A percentile compares a stretch with the other conserved stretches of the same genome.
These are phyloP conservation scores for Podila clonocystis DNA, from an alignment of 192 early-diverging fungal species.

Conservation along the genomic window DNA sequence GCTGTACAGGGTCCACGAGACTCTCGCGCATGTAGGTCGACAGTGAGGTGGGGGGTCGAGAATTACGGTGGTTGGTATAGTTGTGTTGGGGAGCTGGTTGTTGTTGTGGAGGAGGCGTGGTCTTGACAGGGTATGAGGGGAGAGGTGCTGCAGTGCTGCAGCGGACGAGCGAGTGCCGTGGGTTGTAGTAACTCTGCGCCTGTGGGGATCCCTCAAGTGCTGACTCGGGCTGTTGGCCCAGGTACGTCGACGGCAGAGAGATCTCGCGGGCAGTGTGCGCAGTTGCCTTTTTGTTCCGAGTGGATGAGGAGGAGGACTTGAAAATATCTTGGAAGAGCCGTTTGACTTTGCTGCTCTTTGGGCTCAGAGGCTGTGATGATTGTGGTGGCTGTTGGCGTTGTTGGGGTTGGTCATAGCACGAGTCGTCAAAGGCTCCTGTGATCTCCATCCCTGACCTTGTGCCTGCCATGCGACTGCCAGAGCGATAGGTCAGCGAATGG, in stretches of 20 bases:
- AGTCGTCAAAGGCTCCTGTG: neutral
- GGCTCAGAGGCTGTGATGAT: neutral
- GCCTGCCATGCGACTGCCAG: neutral
- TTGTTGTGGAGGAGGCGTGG: neutral
- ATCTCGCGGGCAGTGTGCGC: neutral
- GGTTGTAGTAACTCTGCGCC: neutral
- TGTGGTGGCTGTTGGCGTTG: neutral
- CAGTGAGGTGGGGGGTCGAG: neutral
- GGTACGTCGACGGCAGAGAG: neutral
- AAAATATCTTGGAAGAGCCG: constrained; percentile 34
- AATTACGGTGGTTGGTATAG: no score
- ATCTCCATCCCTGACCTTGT: neutral
- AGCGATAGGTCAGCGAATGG: neutral
- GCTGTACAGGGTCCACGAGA: constrained; percentile 14
- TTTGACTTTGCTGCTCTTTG: constrained; percentile 14
- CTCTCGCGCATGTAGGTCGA: constrained; percentile 16
- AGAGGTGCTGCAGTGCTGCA: neutral
- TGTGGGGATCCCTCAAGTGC: neutral
- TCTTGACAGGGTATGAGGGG: neutral
- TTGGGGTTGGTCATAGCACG: neutral
- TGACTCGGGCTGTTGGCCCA: neutral
- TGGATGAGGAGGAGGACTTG: constrained; percentile 6
- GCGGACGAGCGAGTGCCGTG: neutral
- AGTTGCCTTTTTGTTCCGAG: neutral
- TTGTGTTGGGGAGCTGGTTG: no score